Percentiles rank a stretch among this genome's conserved stretches.
Conservation (phyloP, 176 grass and related monocot genomes). For the Aegilops longissima region DNA sequence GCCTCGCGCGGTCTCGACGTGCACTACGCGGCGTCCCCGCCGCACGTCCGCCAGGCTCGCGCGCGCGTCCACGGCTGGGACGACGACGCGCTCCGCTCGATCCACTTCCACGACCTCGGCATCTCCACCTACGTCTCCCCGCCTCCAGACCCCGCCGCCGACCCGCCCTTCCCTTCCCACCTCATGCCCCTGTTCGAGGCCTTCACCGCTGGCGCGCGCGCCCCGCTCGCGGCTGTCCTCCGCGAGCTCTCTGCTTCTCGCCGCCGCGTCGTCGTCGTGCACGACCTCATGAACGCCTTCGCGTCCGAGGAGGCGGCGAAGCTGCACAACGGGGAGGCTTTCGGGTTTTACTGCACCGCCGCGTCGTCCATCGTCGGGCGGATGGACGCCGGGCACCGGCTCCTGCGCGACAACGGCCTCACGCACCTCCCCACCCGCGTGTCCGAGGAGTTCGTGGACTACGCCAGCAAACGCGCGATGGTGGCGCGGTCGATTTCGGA, state of each 20-base stretch:
- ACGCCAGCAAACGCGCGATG: neutral
- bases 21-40: constrained; percentile 30
- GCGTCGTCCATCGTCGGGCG: neutral
- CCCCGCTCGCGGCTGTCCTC: constrained; percentile 32
- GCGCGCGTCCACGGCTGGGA: constrained; percentile 13
- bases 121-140: constrained; percentile 39
- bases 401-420: constrained; percentile 20
- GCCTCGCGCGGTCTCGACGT: constrained; percentile 20
- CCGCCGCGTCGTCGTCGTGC: constrained; percentile 48
- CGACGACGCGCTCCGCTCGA: neutral
- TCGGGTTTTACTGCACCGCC: constrained; percentile 26
- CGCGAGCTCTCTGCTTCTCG: constrained; percentile 3
- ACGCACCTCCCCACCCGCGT: no score
- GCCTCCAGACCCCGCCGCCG: constrained; percentile 28
- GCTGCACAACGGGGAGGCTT: constrained; percentile 25
- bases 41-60: constrained; percentile 24
- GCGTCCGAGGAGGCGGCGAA: constrained; percentile 19
- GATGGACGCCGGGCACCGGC: neutral
- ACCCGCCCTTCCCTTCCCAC: constrained; percentile 40
- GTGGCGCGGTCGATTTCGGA: neutral
- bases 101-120: constrained; percentile 52
- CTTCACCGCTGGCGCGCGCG: constrained; percentile 10
- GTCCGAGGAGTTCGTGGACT: constrained; percentile 17
- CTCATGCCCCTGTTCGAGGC: constrained; percentile 29
- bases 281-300: constrained; percentile 46